phyloP scores from a whole-genome alignment of 192 early-diverging fungal species.

The Linnemannia hyalina region DNA sequence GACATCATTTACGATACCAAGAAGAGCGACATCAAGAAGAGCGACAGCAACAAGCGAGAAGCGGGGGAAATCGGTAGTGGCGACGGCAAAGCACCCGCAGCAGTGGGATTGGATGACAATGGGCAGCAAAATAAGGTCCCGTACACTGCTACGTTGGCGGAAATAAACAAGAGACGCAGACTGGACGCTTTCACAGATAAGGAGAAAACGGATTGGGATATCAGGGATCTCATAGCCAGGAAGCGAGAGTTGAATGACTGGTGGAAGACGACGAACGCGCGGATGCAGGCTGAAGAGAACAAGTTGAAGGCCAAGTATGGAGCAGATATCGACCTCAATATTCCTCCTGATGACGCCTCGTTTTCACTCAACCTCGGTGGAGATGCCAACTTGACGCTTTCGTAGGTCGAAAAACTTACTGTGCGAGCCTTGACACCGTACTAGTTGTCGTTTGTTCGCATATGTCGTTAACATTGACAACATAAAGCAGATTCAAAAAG shows the following conservation, averaged over 20 bases:
- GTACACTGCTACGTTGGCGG: not conserved
- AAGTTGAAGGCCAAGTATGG: not conserved
- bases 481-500: too few relatives aligned
- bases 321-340: not conserved
- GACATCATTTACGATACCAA: not conserved
- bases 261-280: not conserved
- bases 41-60: not conserved
- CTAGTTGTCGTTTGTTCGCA: too few relatives aligned
- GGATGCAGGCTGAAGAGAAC: not conserved
- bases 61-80: not conserved
- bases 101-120: not conserved
- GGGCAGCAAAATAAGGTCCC: not conserved
- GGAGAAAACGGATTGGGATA: not conserved
- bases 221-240: not conserved
- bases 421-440: too few relatives aligned
- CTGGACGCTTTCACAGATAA: not conserved
- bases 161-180: not conserved
- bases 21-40: not conserved
- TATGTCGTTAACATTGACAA: too few relatives aligned
- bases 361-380: too few relatives aligned
- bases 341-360: not conserved
- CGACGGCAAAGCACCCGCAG: not conserved
- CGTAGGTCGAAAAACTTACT: too few relatives aligned
- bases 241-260: not conserved
- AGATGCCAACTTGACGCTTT: too few relatives aligned